Evolutionary conservation across 306 rosid genomes (phyloP).

Genomic region (Cicer chorassanicum): DNA sequence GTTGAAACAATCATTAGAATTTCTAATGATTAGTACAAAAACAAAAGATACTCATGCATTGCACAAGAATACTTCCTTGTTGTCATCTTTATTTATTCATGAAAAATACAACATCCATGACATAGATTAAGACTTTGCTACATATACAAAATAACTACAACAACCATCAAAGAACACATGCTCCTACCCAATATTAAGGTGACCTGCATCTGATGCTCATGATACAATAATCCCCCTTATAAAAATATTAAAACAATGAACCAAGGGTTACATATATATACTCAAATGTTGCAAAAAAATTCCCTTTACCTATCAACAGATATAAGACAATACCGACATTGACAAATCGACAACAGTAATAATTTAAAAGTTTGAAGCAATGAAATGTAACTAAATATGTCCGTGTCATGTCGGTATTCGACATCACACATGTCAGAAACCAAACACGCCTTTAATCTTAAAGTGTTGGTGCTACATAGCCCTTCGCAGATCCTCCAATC

Average conservation of each 20-base stretch:
- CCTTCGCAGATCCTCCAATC: neutral
- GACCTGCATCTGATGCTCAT: neutral
- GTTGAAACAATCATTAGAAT: no score
- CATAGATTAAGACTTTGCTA: neutral
- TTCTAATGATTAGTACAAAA: no score
- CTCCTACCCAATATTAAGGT: conserved; percentile 15
- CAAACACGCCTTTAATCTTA: neutral
- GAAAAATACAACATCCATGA: conserved; percentile 8
- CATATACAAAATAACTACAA: conserved; percentile 6
- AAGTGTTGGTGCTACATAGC: no score
- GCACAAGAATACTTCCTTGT: neutral
- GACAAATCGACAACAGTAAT: no score
- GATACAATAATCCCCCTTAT: neutral
- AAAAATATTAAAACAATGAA: conserved; percentile 31
- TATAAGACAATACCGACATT: no score
- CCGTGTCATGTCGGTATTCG: no score
- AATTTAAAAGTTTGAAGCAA: no score
- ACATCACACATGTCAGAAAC: no score
- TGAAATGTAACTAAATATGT: no score
- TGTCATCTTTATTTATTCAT: neutral
- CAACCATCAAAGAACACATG: conserved; percentile 31
- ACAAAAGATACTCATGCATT: neutral
- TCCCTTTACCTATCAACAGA: neutral
- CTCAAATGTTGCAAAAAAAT: conserved; percentile 14
- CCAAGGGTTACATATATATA: neutral